Conservation (phyloP, 1,139 yeast genomes). For the Kodamaea plutei region DNA sequence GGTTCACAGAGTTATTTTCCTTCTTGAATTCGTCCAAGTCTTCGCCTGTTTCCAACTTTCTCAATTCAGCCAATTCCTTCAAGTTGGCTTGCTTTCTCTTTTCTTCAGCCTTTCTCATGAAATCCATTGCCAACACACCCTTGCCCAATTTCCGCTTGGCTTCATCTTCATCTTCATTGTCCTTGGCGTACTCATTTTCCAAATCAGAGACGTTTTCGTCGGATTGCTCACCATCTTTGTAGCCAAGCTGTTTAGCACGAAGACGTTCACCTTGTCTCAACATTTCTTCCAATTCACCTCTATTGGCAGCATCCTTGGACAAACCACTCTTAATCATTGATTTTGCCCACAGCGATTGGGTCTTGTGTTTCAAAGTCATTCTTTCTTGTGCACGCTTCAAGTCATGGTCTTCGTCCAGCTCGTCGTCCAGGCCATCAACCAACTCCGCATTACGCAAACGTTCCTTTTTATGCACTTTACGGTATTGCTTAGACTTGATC, state of each 20-base stretch:
- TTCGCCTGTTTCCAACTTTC: slow-evolving; percentile 41
- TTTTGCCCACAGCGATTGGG: slow-evolving; percentile 87
- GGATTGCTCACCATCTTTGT: slow-evolving; percentile 50
- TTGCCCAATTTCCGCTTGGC: slow-evolving; percentile 54
- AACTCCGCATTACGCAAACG: slow-evolving; percentile 63
- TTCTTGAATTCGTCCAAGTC: slow-evolving; percentile 36
- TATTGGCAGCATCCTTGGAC: slow-evolving; percentile 76
- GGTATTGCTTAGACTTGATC: slow-evolving; percentile 87
- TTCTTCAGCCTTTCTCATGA: slow-evolving; percentile 84
- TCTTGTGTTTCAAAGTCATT: slow-evolving; percentile 87
- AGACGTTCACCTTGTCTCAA: slow-evolving; percentile 79
- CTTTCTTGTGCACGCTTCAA: slow-evolving; percentile 81
- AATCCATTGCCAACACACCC: slow-evolving; percentile 90
- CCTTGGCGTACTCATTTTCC: slow-evolving; percentile 42
- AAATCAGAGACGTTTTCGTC: slow-evolving; percentile 50
- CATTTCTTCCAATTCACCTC: slow-evolving; percentile 94
- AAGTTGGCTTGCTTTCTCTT: slow-evolving; percentile 54
- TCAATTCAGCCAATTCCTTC: slow-evolving; percentile 48
- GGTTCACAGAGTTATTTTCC: slow-evolving; percentile 37
- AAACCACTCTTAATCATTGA: slow-evolving; percentile 87
- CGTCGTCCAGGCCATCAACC: slow-evolving; percentile 60
- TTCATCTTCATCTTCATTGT: slow-evolving; percentile 28
- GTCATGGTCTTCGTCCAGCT: slow-evolving; percentile 62
- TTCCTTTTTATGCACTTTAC: slow-evolving; percentile 83
- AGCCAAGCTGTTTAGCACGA: slow-evolving; percentile 70